These are phyloP conservation scores for Adenanthera pavonina DNA, from an alignment of 306 rosid genomes.

Conservation along the genomic window DNA sequence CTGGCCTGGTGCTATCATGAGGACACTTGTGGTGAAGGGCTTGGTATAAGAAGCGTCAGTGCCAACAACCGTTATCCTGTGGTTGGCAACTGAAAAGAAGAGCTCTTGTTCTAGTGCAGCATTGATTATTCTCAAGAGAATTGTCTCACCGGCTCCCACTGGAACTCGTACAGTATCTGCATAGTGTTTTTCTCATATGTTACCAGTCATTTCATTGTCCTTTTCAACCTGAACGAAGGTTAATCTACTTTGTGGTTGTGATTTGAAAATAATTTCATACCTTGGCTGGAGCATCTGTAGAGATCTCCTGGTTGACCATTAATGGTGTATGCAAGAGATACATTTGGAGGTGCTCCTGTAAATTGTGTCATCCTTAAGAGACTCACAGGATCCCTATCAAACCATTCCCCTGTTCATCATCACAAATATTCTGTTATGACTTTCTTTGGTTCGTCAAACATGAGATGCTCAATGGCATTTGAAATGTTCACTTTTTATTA, in stretches of 20 bases:
- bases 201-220: not conserved
- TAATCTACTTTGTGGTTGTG: not conserved
- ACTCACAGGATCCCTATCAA: slow-evolving; percentile 9
- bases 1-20: slow-evolving; percentile 68
- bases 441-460: not conserved
- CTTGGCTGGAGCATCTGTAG: slow-evolving; percentile 20
- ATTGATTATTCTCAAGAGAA: slow-evolving; percentile 24
- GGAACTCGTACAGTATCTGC: slow-evolving; percentile 13
- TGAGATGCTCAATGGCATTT: not conserved
- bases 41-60: slow-evolving; percentile 63
- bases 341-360: slow-evolving; percentile 12
- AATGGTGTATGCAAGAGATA: slow-evolving; percentile 15
- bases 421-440: not conserved
- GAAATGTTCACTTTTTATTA: not conserved
- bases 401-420: slow-evolving; percentile 20
- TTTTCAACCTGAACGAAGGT: not conserved
- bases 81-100: slow-evolving; percentile 58
- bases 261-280: not conserved
- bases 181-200: not conserved
- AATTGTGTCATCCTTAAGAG: not conserved
- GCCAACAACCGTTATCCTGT: slow-evolving; percentile 56
- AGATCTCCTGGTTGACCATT: slow-evolving; percentile 22
- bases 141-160: not conserved
- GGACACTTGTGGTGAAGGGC: slow-evolving; percentile 56
- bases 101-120: slow-evolving; percentile 20